Percentiles rank a stretch among this genome's conserved stretches.
Conservation (phyloP, 2,329 filamentous ascomycete species). For the Verticillium dahliae region DNA sequence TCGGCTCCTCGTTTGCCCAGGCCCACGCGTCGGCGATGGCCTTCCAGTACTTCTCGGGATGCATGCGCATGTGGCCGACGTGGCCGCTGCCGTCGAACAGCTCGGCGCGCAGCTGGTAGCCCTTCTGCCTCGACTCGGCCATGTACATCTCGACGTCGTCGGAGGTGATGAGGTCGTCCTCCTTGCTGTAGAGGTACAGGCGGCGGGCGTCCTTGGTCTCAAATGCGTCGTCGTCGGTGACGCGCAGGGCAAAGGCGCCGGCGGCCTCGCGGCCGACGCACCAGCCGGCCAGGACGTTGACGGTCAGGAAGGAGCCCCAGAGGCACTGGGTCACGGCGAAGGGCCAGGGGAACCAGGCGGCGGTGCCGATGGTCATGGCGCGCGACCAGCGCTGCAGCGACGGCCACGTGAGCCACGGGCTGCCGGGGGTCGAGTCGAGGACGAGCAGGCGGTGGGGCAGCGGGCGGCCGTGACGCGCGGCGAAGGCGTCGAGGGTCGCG, state of each 20-base stretch:
- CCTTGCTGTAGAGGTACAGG: conserved; percentile 8
- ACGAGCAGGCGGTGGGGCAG: conserved; percentile 89
- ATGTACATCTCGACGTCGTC: conserved; percentile 50
- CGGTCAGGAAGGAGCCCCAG: conserved; percentile 35
- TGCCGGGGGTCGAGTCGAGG: conserved; percentile 66
- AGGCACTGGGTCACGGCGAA: conserved; percentile 38
- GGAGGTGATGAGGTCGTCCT: conserved; percentile 36
- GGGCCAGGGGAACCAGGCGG: conserved; percentile 40
- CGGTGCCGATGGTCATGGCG: conserved; percentile 44
- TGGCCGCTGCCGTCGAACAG: conserved; percentile 53
- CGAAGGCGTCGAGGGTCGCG: conserved; percentile 26
- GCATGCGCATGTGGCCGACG: conserved; percentile 53
- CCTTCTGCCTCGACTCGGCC: conserved; percentile 35
- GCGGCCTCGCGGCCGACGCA: conserved; percentile 7
- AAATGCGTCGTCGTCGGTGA: neutral
- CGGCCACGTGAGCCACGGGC: conserved; percentile 29
- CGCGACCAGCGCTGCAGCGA: conserved; percentile 44
- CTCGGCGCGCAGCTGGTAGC: conserved; percentile 42
- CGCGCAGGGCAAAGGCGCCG: conserved; percentile 5
- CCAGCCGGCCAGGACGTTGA: conserved; percentile 17
- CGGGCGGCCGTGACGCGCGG: conserved; percentile 62
- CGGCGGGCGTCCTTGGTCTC: conserved; percentile 7
- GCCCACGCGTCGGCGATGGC: conserved; percentile 26
- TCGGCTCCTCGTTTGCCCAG: neutral
- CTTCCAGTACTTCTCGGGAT: conserved; percentile 52